Base-by-base conservation (phyloP, 805 yeast genomes). In the Metschnikowia shivogae region DNA sequence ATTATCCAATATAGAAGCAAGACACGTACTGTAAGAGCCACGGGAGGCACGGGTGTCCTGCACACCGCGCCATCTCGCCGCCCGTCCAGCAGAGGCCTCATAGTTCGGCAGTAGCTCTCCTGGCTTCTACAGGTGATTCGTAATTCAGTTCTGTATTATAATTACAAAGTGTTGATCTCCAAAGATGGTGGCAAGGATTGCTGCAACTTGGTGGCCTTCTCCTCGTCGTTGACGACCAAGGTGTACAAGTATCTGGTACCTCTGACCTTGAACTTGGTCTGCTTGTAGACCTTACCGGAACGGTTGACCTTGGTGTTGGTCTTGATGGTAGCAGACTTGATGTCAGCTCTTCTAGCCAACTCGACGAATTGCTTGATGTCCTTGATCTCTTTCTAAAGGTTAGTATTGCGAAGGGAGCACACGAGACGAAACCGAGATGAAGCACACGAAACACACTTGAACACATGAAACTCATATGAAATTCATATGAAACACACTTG, bases 231-330 rank as follows among this genome's bases (percentile, higher is more conserved):
- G 67, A 93, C 92, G 62, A 86, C 86, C 75, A 92, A 81, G 63
- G 99, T 93, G 87, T 93, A 93, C 70, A 89, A 83, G 81, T 86
- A 74, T 74, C 80, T 89, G 57, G 96, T 67, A 74, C 97, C 97
- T 83, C 98, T 89, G 68, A 93, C 88, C 87, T 93, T 93, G 90
- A 93, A 93, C 79, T 93, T 93, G 80, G 97, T 89, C 78, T 86
- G 93, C 78, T 86, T 85, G 83, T 80, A 79, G 61, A 78, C 77
- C 80, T 85, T 85, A 74, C 93, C 95, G 73, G 77, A 76, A 62
- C 85, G 79, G 78, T 82, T 83, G 67, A 84, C 63, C 76, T 85
- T 84, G 71, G 80, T 74, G 89, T 89, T 89, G 78, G 84, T 82
- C 85, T 93, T 93, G 81, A 93, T 86, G 71, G 90, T 83, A 65